Conservation (phyloP, 371 early-diverging fungal species). For the Mortierella sp. region DNA sequence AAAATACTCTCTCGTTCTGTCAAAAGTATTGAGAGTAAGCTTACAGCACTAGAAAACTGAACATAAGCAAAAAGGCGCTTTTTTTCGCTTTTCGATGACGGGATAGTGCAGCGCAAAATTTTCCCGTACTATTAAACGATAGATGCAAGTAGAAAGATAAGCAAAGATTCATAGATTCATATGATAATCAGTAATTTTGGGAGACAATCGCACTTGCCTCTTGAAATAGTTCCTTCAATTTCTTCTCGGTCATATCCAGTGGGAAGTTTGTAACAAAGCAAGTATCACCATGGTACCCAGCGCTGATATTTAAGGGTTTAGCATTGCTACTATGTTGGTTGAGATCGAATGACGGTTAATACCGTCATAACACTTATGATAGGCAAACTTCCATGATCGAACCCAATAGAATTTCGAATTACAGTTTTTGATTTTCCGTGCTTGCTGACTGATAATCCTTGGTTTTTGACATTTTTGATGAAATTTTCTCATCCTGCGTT, state of each 20-base stretch:
- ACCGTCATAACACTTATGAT: too few relatives aligned
- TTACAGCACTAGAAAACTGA: slow-evolving; percentile 34
- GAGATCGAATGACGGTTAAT: not conserved
- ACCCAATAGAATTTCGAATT: not conserved
- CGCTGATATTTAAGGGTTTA: slow-evolving; percentile 27
- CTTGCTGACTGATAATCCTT: not conserved
- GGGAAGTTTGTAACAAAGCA: slow-evolving; percentile 50
- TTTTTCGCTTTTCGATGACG: not conserved
- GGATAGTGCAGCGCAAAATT: slow-evolving; percentile 33
- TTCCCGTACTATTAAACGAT: slow-evolving; percentile 26
- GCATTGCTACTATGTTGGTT: not conserved
- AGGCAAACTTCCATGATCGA: not conserved
- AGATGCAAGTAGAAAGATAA: not conserved
- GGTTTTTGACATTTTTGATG: slow-evolving; percentile 23
- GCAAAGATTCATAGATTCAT: not conserved
- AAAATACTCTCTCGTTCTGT: not conserved
- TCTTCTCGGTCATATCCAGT: slow-evolving; percentile 17
- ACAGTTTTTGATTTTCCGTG: not conserved
- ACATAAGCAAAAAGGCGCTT: slow-evolving; percentile 32
- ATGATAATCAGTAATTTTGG: not conserved
- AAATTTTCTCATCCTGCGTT: slow-evolving; percentile 6
- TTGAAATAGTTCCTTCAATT: slow-evolving; percentile 28
- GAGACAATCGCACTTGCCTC: too few relatives aligned
- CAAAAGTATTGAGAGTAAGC: not conserved
- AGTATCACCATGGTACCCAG: slow-evolving; percentile 43